phyloP scores from a whole-genome alignment of 805 yeast genomes.

The Cyberlindnera nakhonratchasimensis region DNA sequence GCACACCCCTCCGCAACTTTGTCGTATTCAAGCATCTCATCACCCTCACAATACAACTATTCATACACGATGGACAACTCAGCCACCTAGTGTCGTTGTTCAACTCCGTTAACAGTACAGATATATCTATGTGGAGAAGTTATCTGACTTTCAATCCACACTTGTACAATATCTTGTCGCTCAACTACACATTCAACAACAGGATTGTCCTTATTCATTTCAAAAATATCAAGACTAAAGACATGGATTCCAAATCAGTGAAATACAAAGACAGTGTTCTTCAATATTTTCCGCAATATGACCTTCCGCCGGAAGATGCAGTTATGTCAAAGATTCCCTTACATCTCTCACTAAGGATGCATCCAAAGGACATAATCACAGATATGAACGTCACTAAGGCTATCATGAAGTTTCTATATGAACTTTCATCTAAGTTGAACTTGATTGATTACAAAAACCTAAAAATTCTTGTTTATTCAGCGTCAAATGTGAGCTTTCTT shows the following conservation, averaged over 20 bases:
- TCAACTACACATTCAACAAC: conserved; percentile 22
- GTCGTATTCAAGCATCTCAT: conserved; percentile 57
- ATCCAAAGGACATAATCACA: conserved; percentile 21
- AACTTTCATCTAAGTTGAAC: conserved; percentile 33
- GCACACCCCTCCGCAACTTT: conserved; percentile 51
- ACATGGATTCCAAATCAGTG: conserved; percentile 14
- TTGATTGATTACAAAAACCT: conserved; percentile 37
- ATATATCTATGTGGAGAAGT: conserved; percentile 23
- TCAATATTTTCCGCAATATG: conserved; percentile 30
- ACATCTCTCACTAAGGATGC: conserved; percentile 23
- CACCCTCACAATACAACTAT: conserved; percentile 43
- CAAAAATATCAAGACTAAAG: conserved; percentile 21
- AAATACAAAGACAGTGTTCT: conserved; percentile 23
- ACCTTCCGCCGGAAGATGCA: conserved; percentile 29
- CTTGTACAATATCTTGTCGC: conserved; percentile 17
- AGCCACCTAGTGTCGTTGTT: conserved; percentile 21
- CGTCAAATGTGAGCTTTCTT: conserved; percentile 37
- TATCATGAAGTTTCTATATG: conserved; percentile 29
- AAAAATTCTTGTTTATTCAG: conserved; percentile 38
- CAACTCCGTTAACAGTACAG: conserved; percentile 24
- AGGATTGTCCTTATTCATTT: conserved; percentile 22
- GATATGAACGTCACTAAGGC: conserved; percentile 25
- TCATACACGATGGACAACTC: conserved; percentile 24
- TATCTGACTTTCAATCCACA: conserved; percentile 14
- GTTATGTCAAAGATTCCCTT: conserved; percentile 33